These are phyloP conservation scores for Zygotorulaspora sp. DNA, from an alignment of 805 yeast genomes.

Conservation along the genomic window DNA sequence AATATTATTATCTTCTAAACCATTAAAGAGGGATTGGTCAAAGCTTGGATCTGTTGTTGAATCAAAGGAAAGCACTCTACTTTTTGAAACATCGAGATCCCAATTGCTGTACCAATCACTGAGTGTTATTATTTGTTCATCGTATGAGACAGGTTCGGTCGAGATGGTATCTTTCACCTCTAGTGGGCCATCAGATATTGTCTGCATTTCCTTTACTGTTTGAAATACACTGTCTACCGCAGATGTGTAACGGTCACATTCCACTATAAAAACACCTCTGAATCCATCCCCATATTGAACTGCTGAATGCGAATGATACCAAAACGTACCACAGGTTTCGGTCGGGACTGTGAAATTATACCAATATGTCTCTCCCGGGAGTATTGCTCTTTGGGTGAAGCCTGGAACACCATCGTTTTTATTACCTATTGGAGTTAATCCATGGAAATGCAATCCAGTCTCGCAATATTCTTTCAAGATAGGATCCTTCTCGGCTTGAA, in stretches of 20 bases:
- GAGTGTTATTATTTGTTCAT: conserved; percentile 50
- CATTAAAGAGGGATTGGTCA: conserved; percentile 27
- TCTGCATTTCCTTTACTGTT: conserved; percentile 1
- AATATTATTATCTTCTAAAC: conserved; percentile 14
- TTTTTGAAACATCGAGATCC: conserved; percentile 38
- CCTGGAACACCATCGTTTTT: conserved; percentile 40
- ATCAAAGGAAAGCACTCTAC: conserved; percentile 20
- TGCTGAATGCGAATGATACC: conserved; percentile 55
- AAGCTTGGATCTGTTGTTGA: conserved; percentile 29
- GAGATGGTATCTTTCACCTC: neutral
- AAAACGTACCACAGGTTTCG: conserved; percentile 46
- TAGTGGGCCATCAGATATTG: conserved; percentile 2
- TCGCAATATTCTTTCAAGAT: conserved; percentile 19
- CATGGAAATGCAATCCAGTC: conserved; percentile 51
- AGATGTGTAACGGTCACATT: conserved; percentile 41
- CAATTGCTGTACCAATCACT: conserved; percentile 58
- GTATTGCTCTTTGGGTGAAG: conserved; percentile 67
- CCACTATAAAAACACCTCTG: conserved; percentile 49
- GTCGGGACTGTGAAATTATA: conserved; percentile 43
- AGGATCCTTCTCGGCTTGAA: conserved; percentile 27
- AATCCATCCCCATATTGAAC: conserved; percentile 51
- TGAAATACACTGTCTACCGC: conserved; percentile 32
- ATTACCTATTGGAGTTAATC: conserved; percentile 44
- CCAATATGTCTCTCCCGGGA: conserved; percentile 55
- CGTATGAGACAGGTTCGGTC: conserved; percentile 40